A percentile compares a stretch with the other conserved stretches of the same genome.
phyloP scores from a whole-genome alignment of 2,329 filamentous ascomycete genomes.

The Tolypocladium sp. region DNA sequence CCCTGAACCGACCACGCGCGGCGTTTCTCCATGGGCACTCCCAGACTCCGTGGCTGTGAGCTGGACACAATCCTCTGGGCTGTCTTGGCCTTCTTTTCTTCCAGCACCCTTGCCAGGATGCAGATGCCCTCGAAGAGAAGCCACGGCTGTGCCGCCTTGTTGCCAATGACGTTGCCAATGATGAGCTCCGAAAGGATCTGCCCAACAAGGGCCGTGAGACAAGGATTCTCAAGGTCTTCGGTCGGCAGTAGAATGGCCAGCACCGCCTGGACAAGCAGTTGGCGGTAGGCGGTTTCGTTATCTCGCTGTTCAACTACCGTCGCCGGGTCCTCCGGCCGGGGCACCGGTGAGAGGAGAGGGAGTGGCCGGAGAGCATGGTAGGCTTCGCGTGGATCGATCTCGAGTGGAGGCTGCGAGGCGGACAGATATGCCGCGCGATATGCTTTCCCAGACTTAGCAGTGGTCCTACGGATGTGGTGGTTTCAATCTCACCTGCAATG shows the following conservation, averaged over 20 bases:
- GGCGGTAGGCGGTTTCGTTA: constrained; percentile 77
- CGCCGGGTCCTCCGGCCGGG: constrained; percentile 41
- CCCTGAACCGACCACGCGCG: constrained; percentile 30
- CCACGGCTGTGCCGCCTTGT: constrained; percentile 79
- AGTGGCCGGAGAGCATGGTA: constrained; percentile 82
- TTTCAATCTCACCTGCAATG: constrained; percentile 51
- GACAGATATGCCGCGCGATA: constrained; percentile 60
- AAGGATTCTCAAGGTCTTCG: constrained; percentile 83
- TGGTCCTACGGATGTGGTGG: neutral
- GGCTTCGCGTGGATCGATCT: constrained; percentile 54
- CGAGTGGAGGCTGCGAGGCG: constrained; percentile 48
- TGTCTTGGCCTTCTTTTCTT: constrained; percentile 17
- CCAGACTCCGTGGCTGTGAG: neutral
- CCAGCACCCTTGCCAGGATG: constrained; percentile 48
- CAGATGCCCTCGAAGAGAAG: constrained; percentile 77
- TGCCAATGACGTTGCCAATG: constrained; percentile 70
- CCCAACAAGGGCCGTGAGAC: constrained; percentile 71
- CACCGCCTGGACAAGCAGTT: constrained; percentile 75
- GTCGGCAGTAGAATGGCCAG: constrained; percentile 80
- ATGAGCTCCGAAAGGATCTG: constrained; percentile 89
- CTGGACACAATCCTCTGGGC: constrained; percentile 8
- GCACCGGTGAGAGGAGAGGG: constrained; percentile 71
- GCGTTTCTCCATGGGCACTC: constrained; percentile 7
- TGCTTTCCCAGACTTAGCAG: constrained; percentile 36
- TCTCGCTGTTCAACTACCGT: constrained; percentile 53